phyloP scores from a whole-genome alignment of 345 rosid genomes.

The Laguncularia racemosa region DNA sequence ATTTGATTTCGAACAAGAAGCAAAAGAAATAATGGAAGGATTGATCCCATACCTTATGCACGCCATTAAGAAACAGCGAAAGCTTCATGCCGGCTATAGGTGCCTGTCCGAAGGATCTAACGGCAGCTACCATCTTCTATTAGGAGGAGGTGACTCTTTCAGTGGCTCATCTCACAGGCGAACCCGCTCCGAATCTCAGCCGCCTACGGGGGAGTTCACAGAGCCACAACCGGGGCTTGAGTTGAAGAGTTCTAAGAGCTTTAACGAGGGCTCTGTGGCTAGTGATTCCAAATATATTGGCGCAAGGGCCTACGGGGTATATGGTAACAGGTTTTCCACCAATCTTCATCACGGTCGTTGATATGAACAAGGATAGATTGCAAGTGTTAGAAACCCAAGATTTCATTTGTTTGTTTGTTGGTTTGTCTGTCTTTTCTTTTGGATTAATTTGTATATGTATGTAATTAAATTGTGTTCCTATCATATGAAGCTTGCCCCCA shows the following conservation, averaged over 20 bases:
- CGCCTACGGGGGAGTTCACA: not conserved
- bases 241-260: not conserved
- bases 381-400: not conserved
- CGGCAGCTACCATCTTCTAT: constrained; percentile 53
- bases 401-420: not conserved
- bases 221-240: constrained; percentile 1
- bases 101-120: constrained; percentile 34
- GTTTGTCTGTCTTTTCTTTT: not conserved
- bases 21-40: constrained; percentile 52
- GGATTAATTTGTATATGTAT: too few species aligned
- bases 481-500: too few species aligned
- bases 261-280: constrained; percentile 2
- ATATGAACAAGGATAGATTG: not conserved
- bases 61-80: constrained; percentile 32
- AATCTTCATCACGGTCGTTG: not conserved
- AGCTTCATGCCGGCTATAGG: constrained; percentile 11
- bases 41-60: constrained; percentile 53
- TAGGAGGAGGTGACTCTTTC: constrained; percentile 20
- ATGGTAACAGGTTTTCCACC: not conserved
- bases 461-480: too few species aligned
- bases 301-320: too few species aligned
- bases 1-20: not conserved
- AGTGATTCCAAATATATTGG: not conserved
- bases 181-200: not conserved
- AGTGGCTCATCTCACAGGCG: constrained; percentile 23